Evolutionary conservation across 805 yeast genomes (phyloP), one percentile per base, ranked within the genome.

Genomic region (Starmerella powellii): DNA sequence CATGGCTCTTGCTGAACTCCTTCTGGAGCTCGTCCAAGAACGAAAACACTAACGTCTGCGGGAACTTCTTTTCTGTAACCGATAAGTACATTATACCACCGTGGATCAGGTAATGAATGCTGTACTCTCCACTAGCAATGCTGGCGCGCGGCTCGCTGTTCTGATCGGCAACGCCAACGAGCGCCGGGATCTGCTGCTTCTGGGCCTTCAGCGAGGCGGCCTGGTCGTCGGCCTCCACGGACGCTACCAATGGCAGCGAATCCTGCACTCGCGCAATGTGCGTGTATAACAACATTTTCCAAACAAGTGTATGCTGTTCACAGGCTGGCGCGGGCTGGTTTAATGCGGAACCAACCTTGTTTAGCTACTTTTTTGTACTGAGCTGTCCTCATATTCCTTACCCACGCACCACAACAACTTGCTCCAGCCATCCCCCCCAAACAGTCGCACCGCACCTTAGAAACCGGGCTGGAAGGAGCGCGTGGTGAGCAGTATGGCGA

Each of bases 21-120:
- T 69, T 73, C 31, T 85, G 73, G 20, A 88, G 70, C 57, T 88
- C 98, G 31, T 74, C 69, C 43, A 88, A 67, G 63, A 85, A 88
- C 32, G 94, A 78, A 54, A 87, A 87, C 12, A 94, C 94, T 46
- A 88, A 68, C 54, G 84, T 85, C 50, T 93, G 71, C 1, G 97
- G 95, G 56, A 85, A 91, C 19, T 80, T 70, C 48, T 68, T 67
- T 37, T 82, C 91, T 46, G 86, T 74, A 35, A 91, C 79, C 48
- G 80, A 78, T 52, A 88, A 65, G 60, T 85, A 88, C 31, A 83
- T 71, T 38, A 88, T 74, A n/a, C 70, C 67, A 50, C 77, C 68
- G 27, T 64, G 59, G 38, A 80, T 71, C 34, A 83, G 62, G 58
- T 88, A 88, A 61, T 86, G 76, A 34, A 87, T 80, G 31, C 76